Conservation (phyloP, 805 yeast genomes). For the Teunomyces gatunensis region DNA sequence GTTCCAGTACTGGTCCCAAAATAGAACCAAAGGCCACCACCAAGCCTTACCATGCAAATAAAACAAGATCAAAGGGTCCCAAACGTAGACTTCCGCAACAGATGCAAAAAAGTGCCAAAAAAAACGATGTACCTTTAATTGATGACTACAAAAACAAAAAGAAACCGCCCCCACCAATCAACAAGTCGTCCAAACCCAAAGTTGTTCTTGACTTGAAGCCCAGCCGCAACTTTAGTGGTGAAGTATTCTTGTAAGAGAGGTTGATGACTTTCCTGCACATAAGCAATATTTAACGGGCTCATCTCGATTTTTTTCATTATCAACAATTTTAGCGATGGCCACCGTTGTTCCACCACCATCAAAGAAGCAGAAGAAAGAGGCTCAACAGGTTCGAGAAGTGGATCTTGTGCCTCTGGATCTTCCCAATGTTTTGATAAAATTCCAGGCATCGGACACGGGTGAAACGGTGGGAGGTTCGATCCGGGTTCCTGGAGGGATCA, state of each 20-base stretch:
- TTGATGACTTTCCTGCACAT: background rate
- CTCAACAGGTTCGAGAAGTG: constrained; percentile 77
- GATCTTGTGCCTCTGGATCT: constrained; percentile 71
- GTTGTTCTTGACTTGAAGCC: constrained; percentile 22
- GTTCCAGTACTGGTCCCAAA: constrained; percentile 14
- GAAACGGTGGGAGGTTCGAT: constrained; percentile 78
- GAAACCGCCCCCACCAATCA: constrained; percentile 20
- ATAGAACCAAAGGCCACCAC: constrained; percentile 12
- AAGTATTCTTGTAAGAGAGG: constrained; percentile 22
- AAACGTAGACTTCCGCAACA: constrained; percentile 45
- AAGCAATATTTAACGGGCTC: background rate
- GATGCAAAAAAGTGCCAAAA: constrained; percentile 3
- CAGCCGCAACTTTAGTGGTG: constrained; percentile 28
- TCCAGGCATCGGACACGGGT: constrained; percentile 93
- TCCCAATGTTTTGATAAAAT: constrained; percentile 83
- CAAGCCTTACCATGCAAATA: constrained; percentile 44
- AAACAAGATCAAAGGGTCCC: constrained; percentile 51
- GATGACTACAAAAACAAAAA: constrained; percentile 3
- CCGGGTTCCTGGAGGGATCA: constrained; percentile 87
- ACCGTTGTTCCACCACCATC: constrained; percentile 92
- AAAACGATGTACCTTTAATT: constrained; percentile 1
- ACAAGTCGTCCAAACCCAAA: constrained; percentile 21
- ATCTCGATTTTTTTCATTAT: background rate
- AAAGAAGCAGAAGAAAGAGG: constrained; percentile 79
- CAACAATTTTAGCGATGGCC: constrained; percentile 58